Evolutionary conservation across 2,329 filamentous ascomycete species (phyloP), one percentile per base, ranked within the genome.

Genomic region (Pseudocercospora fijiensis): DNA sequence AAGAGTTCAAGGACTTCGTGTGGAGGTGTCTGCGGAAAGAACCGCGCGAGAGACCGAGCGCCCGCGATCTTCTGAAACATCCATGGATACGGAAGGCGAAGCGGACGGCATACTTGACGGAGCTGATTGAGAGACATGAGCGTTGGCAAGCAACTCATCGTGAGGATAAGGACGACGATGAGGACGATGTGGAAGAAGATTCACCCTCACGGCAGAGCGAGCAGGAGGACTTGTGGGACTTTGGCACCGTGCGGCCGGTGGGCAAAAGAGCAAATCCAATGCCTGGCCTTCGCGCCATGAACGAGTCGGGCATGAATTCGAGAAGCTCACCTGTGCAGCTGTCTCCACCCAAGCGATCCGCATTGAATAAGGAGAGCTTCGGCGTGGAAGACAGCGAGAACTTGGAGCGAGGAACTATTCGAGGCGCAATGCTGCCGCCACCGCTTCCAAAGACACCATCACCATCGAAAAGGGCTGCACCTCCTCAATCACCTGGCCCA

Each of bases 221-320:
- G 62, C 84, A 90, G 33, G 91, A 97, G 75, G 95, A 98, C 76
- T 86, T 98, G 75, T 99, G 95, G 95, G 95, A 99, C 77, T 99
- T 99, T 80, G 95, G 95, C 49, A 99, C 95, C 0, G 91, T 99
- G 58, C 86, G 93, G 62, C 88, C 96, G 5, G 88, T 89, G n/a
- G 86, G 85, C 30, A 61, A 69, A 53, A 69, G 73, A 16, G 67
- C 60, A 86, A 84, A 86, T 27, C 87, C 88, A 65, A 84, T 83
- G 28, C 74, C 85, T 52, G 88, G 88, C 2, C 80, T 91, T 56
- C 84, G 89, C 69, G 82, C 87, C 0, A 87, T 96, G 87, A 92
- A 91, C 69, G 91, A 93, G 65, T 89, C 90, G 30, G 89, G 89
- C 11, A 88, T 90, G 18, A 96, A 96, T 75, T 86, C 90, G 18